Evolutionary conservation across 257 asterid genomes (phyloP), one percentile per base, ranked within the genome.

Genomic region (Catharanthus roseus): DNA sequence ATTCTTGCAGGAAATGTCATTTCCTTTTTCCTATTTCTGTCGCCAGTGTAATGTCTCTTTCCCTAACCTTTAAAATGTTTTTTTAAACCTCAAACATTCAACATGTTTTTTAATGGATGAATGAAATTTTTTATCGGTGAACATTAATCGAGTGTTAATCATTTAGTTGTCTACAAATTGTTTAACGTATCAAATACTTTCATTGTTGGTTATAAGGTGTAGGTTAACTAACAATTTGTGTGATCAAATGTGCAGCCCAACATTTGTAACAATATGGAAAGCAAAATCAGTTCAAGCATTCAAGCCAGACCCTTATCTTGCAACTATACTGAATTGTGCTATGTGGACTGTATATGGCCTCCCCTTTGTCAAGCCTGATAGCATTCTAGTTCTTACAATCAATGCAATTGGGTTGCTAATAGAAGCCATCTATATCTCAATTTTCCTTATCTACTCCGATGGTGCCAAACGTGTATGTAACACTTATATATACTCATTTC

Each of bases 261-360:
- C 97, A 0, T 86, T 92, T 49, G 0, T 9, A 31, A 78, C 74
- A 44, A 88, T 92, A 45, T 76, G 70, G 58, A 85, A 65, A 66
- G 84, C 69, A 3, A 88, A 84, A 78, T 83, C 92, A 0, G 96
- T 89, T 23, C 82, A 82, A 49, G 44, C 63, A 0, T 92, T 79
- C 81, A 82, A 77, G 69, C 84, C 86, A 91, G 85, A 81, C 86
- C 87, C 23, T 87, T 85, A 61, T 0, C 34, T 9, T 91, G 96
- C 0, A 49, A 84, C 33, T 16, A 74, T 72, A 84, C 87, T 8
- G 87, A 89, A 62, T 0, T 88, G 96, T 70, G 77, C 77, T 13
- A 49, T 90, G 84, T 90, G 97, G 97, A 74, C 73, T 29, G 77
- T 88, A 36, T 90, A 88, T 71, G 97, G 97, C 11, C 64, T 90